These are phyloP conservation scores for Leucosporidium creatinivorum DNA, from an alignment of 768 basidiomycete genomes.

Conservation along the genomic window DNA sequence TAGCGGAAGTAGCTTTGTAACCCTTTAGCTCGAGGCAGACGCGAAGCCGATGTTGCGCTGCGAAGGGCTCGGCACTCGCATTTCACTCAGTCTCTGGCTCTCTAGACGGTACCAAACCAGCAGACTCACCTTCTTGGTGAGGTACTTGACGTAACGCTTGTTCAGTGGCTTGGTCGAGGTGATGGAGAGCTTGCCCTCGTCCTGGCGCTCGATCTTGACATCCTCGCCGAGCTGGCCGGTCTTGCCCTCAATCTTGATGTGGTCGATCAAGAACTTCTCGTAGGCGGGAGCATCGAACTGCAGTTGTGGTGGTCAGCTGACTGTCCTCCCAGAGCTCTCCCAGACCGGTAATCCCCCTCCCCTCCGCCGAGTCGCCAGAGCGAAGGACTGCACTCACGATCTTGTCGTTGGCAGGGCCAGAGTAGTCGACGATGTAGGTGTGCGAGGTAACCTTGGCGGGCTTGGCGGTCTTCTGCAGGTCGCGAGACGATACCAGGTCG, in stretches of 20 bases:
- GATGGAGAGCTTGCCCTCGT: conserved; percentile 64
- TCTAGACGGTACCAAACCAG: too few species aligned
- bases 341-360: too few species aligned
- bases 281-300: conserved; percentile 38
- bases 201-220: conserved; percentile 74
- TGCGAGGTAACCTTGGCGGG: too few species aligned
- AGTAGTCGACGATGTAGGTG: conserved; percentile 56
- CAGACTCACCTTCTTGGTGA: conserved; percentile 59
- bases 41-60: too few species aligned
- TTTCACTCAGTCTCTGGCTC: conserved; percentile 41
- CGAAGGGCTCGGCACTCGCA: too few species aligned
- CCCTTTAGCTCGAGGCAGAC: too few species aligned
- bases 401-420: conserved; percentile 61
- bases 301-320: not conserved
- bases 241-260: conserved; percentile 88
- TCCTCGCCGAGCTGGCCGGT: conserved; percentile 83
- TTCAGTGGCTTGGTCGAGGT: conserved; percentile 83
- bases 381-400: conserved; percentile 16
- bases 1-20: too few species aligned
- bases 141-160: conserved; percentile 92
- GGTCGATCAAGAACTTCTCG: conserved; percentile 65
- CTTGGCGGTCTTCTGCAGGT: not conserved
- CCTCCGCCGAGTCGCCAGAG: not conserved
- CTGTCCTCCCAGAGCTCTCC: too few species aligned
- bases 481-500: not conserved